Percentiles rank a stretch among this genome's conserved stretches.
phyloP scores from a whole-genome alignment of 148 eudicot genomes.

The Nepenthes gracilis region DNA sequence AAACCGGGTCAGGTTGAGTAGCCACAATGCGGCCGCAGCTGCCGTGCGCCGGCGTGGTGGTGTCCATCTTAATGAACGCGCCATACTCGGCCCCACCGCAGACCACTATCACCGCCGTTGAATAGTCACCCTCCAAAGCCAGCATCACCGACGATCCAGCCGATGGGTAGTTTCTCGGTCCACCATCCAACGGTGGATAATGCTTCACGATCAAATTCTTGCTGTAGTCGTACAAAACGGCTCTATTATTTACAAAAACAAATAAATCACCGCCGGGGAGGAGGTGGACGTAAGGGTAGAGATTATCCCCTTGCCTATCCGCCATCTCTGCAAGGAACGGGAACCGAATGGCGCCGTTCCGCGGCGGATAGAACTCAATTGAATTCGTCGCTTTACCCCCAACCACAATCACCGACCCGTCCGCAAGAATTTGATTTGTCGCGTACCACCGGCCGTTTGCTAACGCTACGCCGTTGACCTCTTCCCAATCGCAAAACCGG shows the following conservation, averaged over 20 bases:
- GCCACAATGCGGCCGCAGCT: conserved; percentile 85
- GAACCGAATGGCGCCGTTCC: conserved; percentile 36
- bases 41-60: conserved; percentile 47
- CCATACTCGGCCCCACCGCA: conserved; percentile 94
- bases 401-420: conserved; percentile 55
- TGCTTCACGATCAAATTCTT: conserved; percentile 17
- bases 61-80: conserved; percentile 45
- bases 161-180: conserved; percentile 85
- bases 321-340: conserved; percentile 42
- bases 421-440: conserved; percentile 68
- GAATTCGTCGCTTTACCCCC: conserved; percentile 49
- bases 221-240: conserved; percentile 49
- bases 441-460: conserved; percentile 70
- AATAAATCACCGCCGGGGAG: conserved; percentile 65
- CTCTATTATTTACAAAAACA: conserved; percentile 62
- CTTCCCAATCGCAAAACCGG: conserved; percentile 69
- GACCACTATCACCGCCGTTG: conserved; percentile 49
- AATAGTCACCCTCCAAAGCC: conserved; percentile 49
- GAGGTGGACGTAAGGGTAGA: conserved; percentile 83
- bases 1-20: conserved; percentile 41
- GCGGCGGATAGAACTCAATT: conserved; percentile 62
- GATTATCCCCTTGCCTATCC: conserved; percentile 73
- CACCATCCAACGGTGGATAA: conserved; percentile 64
- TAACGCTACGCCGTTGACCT: conserved; percentile 40
- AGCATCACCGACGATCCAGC: conserved; percentile 94